Evolutionary conservation across 179 eudicot species (phyloP), one percentile per base, ranked within the genome.

Genomic region (Silene noctiflora): DNA sequence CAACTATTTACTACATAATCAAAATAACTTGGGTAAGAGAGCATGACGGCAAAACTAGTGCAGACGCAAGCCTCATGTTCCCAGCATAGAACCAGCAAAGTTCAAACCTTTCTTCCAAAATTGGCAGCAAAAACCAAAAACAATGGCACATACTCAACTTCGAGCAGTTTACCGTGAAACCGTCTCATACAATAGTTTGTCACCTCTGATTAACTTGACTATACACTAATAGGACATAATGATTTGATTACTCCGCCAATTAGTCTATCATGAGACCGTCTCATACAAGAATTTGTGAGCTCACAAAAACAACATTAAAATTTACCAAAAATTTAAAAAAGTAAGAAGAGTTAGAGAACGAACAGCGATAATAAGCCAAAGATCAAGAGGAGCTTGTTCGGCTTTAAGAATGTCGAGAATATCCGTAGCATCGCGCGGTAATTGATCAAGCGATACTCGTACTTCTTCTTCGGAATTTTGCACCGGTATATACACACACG

Each of bases 341-440:
- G 69, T 3, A n/a, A 33, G 56, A 75, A 68, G 48, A 80, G 33
- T n/a, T 11, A 20, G 67, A 17, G 59, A 72, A 48, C 78, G n/a
- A 69, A 95, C 99, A 69, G 98, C 96, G 72, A 96, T 96, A 33
- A 93, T 84, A 72, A 96, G 94, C 98, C 96, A 91, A 21, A 96
- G 89, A 80, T 91, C 91, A 59, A 96, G 94, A 7, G 98, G 99
- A 65, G 99, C 99, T 83, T 96, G 99, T 73, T 96, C 99, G 68
- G 98, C 99, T 84, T 93, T 93, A 66, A 96, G 96, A 69, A 96
- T 96, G 80, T 96, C 99, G 65, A 96, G 92, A 69, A 93, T 93
- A 67, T 96, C 99, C 14, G 96, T 87, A 59, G 97, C 97, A 65
- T 96, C 98, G 17, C 89, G 85, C 6, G 99, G 99, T 9, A 96